Base-by-base conservation (phyloP, 2,329 filamentous ascomycete genomes). In the Nemania sp. region DNA sequence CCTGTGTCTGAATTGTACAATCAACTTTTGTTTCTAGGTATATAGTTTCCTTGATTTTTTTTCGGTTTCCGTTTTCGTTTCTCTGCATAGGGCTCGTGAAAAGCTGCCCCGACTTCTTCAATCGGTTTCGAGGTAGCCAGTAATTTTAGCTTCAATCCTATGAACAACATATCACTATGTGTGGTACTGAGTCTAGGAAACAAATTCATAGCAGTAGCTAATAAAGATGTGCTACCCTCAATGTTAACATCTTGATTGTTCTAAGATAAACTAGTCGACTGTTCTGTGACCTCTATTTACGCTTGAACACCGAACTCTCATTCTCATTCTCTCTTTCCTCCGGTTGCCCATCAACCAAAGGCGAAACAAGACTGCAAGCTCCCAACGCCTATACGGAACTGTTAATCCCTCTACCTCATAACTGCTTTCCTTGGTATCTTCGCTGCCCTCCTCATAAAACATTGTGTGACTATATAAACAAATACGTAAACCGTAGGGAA, bases 391-490 rank as follows among this genome's bases (percentile, higher is more conserved):
- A 43, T 43, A 18, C 45, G 32, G 7, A 38, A 54, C 41, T 47
- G 35, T 43, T 32, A 41, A 38, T 52, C 62, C 53, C 56, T 51
- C 51, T 53, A 27, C 35, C 38, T 29, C 35, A 7, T 41, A 27
- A 24, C 24, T 43, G 58, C 29, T 52, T 54, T 53, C 53, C 58
- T 58, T 68, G 58, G 62, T 68, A 68, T 68, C 62, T 49, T 66
- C 57, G 52, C 32, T 41, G 32, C 51, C 64, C 41, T 57, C 57
- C 32, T 59, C 62, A 45, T 66, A 41, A 57, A 56, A 35, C 56
- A 65, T 61, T 27, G 15, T 54, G 29, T 47, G 26, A 45, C 13
- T 13, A 27, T 47, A 49, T 10, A 64, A 64, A 49, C 13, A 67
- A 64, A 51, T 18, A 43, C 27, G 20, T 51, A 38, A 65, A 62